Base-by-base conservation (phyloP, 2,329 filamentous ascomycete species). In the Xylariaceae sp. region DNA sequence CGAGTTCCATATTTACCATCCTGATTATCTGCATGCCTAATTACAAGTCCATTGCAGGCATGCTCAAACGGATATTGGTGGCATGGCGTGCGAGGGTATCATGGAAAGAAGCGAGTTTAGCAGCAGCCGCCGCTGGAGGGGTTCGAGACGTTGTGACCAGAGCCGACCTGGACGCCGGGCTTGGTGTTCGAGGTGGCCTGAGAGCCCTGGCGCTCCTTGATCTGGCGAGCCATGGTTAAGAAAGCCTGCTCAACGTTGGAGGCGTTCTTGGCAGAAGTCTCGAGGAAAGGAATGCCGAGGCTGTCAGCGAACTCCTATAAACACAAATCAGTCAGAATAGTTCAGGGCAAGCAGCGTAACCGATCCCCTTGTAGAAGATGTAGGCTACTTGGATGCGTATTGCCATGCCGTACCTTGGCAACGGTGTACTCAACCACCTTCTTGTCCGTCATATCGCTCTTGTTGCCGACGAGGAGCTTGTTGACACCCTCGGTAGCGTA, bases 401-500 rank as follows among this genome's bases (percentile, higher is more conserved):
- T 4, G 23, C 23, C 23, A 30, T 56, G 44, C 17, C 56, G 62
- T 81, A 97, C 94, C 90, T 99, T 99, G 70, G 94, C 94, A 69
- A 97, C 94, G 66, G 92, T 96, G 85, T 99, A 99, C 78, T 99
- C 94, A 64, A 99, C 94, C 47, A 97, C 94, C 84, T 97, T 99
- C 89, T 99, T 99, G 81, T 99, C 94, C 62, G 93, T 87, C 92
- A 99, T 97, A 89, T 99, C 94, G 80, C 92, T 96, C 89, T 99
- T 99, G 89, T 99, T 99, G 74, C 94, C 94, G 64, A 99, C 93
- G 64, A 99, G 87, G 68, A 99, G 85, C 85, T 99, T 99, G 87
- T 99, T 99, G 74, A 99, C 94, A 67, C 94, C 94, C 80, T 99
- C 94, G 69, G 94, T 99, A 70, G 94, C 94, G 74, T 99, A 97